Evolutionary conservation across 768 basidiomycete species (phyloP), one percentile per base, ranked within the genome.

Genomic region (Russula olivacea): DNA sequence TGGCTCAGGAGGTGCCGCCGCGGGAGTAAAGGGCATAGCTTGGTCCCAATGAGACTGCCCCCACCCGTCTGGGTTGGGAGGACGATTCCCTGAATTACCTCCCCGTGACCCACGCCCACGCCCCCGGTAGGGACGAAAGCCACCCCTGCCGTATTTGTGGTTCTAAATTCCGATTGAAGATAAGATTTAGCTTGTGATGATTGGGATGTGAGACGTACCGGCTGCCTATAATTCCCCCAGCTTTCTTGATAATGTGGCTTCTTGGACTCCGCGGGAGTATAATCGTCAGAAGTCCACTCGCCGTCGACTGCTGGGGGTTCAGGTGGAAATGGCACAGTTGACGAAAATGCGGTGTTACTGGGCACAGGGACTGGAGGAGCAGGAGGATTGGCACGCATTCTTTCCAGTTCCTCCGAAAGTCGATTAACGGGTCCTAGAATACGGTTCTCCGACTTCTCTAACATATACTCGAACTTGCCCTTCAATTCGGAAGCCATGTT

Each of bases 371-470:
- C 43, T 0, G 56, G 36, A 9, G 56, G n/a, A 5, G 43, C 15
- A 14, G 61, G 54, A 45, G 58, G 63, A 51, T 30, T 51, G n/a
- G 54, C 28, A 23, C 54, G 48, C 7, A 47, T 17, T 30, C 59
- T 59, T 19, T 40, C 54, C n/a, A 55, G 23, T 38, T 64, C 63
- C n/a, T 60, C 63, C 21, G 60, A 19, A 15, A 64, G 40, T 28
- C 63, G 58, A 47, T 60, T 48, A 19, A 64, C 36, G 14, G 63
- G 58, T 17, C 19, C 54, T 41, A 51, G 48, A 17, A 64, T 34
- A 30, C 54, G 63, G 25, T 25, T 25, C 48, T 64, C 54, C 0
- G 58, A 41, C 54, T 32, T 55, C 23, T 64, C 63, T 14, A 60
- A 19, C 58, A 55, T 55, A 14, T 32, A 47, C 43, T 60, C 54